These are phyloP conservation scores for Warburgia ugandensis DNA, from an alignment of 164 flowering plant genomes.

Conservation along the genomic window DNA sequence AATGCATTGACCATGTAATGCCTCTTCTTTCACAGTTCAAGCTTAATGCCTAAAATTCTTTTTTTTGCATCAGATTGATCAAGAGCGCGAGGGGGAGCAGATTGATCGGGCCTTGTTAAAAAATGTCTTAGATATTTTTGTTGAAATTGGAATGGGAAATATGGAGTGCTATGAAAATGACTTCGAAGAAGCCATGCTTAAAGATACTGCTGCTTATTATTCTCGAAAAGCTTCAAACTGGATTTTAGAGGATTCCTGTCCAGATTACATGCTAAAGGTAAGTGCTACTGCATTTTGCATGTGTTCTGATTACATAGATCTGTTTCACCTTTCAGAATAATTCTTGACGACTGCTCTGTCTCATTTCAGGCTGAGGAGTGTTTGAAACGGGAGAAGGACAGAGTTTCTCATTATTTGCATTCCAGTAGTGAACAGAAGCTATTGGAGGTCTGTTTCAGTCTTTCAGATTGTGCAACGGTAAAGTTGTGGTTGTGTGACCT, in stretches of 20 bases:
- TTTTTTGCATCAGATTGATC: conserved; percentile 8
- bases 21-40: too few relatives aligned
- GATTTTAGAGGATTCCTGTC: conserved; percentile 85
- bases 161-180: conserved; percentile 63
- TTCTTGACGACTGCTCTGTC: conserved; percentile 7
- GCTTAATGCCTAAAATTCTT: not conserved
- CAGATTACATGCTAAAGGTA: conserved; percentile 80
- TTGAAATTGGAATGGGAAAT: conserved; percentile 72
- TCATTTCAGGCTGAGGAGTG: conserved; percentile 72
- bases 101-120: conserved; percentile 72
- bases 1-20: not conserved
- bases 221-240: conserved; percentile 78
- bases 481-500: too few relatives aligned
- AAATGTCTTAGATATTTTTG: conserved; percentile 71
- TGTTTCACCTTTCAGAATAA: not conserved
- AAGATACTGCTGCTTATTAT: conserved; percentile 64
- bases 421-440: conserved; percentile 73
- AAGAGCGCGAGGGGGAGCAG: conserved; percentile 44
- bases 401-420: conserved; percentile 78
- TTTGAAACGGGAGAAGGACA: conserved; percentile 73
- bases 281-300: not conserved
- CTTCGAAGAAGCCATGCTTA: conserved; percentile 60
- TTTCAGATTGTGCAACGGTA: too few relatives aligned
- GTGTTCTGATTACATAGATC: not conserved
- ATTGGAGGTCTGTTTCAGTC: conserved; percentile 65